Conservation (phyloP, 163 green algal species). For the Chloromonas sp. region DNA sequence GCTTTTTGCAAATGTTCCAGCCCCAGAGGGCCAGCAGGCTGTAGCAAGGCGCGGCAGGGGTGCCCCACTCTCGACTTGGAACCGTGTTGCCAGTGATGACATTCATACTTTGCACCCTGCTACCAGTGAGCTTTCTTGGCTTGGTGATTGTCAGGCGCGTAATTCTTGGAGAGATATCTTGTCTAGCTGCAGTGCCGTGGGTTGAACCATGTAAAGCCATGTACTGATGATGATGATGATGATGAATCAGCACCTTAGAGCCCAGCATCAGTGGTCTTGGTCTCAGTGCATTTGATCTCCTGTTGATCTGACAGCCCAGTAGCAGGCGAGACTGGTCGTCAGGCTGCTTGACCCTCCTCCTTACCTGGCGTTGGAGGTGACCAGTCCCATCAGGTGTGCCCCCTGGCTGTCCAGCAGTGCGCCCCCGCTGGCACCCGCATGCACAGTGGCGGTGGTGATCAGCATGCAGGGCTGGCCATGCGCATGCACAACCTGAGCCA, state of each 20-base stretch:
- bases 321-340: background rate
- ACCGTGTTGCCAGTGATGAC: background rate
- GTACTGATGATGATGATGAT: background rate
- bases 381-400: constrained; percentile 49
- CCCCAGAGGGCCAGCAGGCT: background rate
- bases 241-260: background rate
- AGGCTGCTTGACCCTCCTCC: background rate
- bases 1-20: background rate
- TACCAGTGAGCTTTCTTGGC: too few relatives aligned
- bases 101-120: background rate
- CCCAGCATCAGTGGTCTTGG: background rate
- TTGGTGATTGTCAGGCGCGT: too few relatives aligned
- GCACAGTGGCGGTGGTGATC: constrained; percentile 60
- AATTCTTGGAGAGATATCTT: too few relatives aligned
- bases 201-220: background rate
- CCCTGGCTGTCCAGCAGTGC: constrained; percentile 50
- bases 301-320: background rate
- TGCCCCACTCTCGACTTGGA: background rate
- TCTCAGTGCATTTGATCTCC: background rate
- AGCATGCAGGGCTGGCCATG: constrained; percentile 48
- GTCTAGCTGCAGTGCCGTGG: background rate
- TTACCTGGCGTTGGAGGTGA: constrained; percentile 62
- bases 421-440: constrained; percentile 65
- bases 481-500: constrained; percentile 10
- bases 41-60: too few relatives aligned